Base-by-base conservation (phyloP, 2,329 filamentous ascomycete genomes). In the Fusarium torulosum region DNA sequence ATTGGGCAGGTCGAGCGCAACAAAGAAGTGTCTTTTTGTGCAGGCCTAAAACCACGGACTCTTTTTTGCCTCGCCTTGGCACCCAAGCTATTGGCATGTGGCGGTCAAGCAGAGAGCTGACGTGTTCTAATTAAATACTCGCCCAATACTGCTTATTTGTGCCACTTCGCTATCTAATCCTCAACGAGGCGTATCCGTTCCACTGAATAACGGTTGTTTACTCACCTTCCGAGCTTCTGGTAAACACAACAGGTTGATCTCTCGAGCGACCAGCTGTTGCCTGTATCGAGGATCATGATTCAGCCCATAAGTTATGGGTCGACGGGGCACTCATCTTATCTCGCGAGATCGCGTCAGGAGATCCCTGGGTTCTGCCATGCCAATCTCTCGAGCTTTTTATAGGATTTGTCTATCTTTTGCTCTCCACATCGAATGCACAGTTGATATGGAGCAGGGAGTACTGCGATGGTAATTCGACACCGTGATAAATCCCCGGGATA, bases 261-360 rank as follows among this genome's bases (percentile, higher is more conserved):
- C 47, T 63, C 35, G 45, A 50, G 62, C 35, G 53, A 67, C 60
- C 44, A 47, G 50, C 44, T 59, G n/a, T 51, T 42, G 50, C 35
- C 13, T 23, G 37, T 37, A 31, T 33, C 14, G 53, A 49, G 47
- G 20, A 54, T 52, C 40, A 50, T 47, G 47, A 41, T 63, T 68
- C 64, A 65, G 64, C 47, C 46, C 53, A 64, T 60, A 68, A 64
- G 23, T 47, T 59, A 63, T 63, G 60, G 60, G 46, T 33, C 59
- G 14, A 31, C 50, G 52, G 60, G 35, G 52, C 52, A 31, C 42
- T 63, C 59, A 63, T 63, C 59, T 63, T 38, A 59, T 59, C 60
- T 63, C 33, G 20, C 29, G 45, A 45, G 52, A 51, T 63, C 59
- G 59, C 59, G 53, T 63, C 44, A 45, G 29, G 40, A 41, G 20